These are phyloP conservation scores for Aspergillus sclerotiicarbonarius DNA, from an alignment of 495 filamentous ascomycete genomes.

Conservation along the genomic window DNA sequence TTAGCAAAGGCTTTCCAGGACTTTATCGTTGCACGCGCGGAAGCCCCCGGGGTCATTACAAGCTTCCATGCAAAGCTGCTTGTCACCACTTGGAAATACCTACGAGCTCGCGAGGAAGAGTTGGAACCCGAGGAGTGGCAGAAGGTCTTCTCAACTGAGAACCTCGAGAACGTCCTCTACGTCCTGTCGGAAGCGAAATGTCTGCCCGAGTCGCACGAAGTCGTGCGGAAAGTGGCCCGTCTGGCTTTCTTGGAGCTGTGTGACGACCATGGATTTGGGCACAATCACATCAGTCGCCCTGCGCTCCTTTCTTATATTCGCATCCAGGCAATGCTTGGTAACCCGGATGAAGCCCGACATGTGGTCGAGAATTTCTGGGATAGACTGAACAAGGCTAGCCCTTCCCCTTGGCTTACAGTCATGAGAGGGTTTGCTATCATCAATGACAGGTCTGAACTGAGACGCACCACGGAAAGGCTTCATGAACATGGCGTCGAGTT, in stretches of 20 bases:
- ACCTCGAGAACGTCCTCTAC: constrained; percentile 47
- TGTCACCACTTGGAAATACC: constrained; percentile 55
- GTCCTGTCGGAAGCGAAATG: constrained; percentile 38
- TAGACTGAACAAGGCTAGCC: constrained; percentile 28
- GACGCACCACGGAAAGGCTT: constrained; percentile 25
- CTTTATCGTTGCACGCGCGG: constrained; percentile 59
- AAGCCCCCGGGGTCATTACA: constrained; percentile 51
- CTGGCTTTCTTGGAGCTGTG: constrained; percentile 55
- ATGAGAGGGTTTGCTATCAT: constrained; percentile 66
- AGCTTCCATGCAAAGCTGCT: constrained; percentile 62
- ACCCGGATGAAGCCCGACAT: constrained; percentile 56
- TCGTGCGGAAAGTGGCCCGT: constrained; percentile 51
- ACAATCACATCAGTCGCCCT: constrained; percentile 32
- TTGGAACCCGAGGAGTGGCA: constrained; percentile 36
- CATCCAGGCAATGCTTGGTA: constrained; percentile 57
- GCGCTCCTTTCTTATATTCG: constrained; percentile 52
- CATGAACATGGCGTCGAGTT: constrained; percentile 32
- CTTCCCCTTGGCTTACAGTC: constrained; percentile 57
- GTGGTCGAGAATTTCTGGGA: constrained; percentile 45
- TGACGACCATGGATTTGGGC: constrained; percentile 35
- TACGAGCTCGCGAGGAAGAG: constrained; percentile 41
- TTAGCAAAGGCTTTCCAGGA: constrained; percentile 60
- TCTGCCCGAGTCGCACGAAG: constrained; percentile 33
- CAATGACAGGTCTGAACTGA: constrained; percentile 49
- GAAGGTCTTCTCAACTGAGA: constrained; percentile 47